These are phyloP conservation scores for Boletus semigastroideus DNA, from an alignment of 1,284 basidiomycete species.

Conservation along the genomic window DNA sequence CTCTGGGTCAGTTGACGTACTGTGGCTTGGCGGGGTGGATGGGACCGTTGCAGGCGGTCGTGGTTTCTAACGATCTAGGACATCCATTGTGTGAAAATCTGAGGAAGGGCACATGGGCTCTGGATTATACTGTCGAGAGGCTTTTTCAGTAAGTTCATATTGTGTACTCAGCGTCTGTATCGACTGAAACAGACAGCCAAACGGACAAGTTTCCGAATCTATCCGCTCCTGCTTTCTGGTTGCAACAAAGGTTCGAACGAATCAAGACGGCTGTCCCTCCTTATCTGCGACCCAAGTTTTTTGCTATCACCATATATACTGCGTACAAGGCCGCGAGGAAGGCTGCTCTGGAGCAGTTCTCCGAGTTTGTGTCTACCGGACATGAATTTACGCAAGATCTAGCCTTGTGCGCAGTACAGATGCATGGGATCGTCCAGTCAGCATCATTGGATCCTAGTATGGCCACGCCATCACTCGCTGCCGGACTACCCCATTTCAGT, in stretches of 20 bases:
- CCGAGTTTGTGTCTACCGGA: conserved; percentile 81
- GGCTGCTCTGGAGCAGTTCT: conserved; percentile 80
- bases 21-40: conserved; percentile 97
- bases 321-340: conserved; percentile 88
- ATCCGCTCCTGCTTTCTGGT: conserved; percentile 72
- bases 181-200: conserved; percentile 52
- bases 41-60: conserved; percentile 79
- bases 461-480: conserved; percentile 80
- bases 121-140: conserved; percentile 80
- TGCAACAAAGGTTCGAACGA: conserved; percentile 79
- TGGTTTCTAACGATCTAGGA: conserved; percentile 87
- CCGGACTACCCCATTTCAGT: conserved; percentile 93
- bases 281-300: conserved; percentile 92
- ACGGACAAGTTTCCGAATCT: conserved; percentile 65
- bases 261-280: conserved; percentile 74
- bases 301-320: conserved; percentile 84
- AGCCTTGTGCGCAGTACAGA: conserved; percentile 84
- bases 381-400: conserved; percentile 89
- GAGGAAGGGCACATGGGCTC: conserved; percentile 84
- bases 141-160: conserved; percentile 61
- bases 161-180: not conserved
- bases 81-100: conserved; percentile 87
- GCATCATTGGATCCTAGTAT: conserved; percentile 79
- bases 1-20: conserved; percentile 73
- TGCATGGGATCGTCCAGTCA: conserved; percentile 87